Percentiles rank a stretch among this genome's conserved stretches.
Conservation (phyloP, 1,139 yeast genomes). For the Blastobotrys indianensis region DNA sequence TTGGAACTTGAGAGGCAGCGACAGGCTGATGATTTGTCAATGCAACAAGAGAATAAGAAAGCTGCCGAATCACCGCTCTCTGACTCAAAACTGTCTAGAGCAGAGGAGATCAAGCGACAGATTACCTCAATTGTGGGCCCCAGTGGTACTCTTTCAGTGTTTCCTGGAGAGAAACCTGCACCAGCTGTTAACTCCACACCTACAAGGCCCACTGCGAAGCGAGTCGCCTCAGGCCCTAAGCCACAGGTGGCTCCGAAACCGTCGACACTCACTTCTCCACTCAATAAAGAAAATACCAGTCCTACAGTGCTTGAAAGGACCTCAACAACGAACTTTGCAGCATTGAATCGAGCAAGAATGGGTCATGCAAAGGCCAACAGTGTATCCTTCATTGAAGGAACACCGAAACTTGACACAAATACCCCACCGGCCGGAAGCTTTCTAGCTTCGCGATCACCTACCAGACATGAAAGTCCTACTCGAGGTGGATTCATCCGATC, state of each 20-base stretch:
- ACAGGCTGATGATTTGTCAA: background rate
- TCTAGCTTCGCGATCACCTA: slow-evolving; percentile 21
- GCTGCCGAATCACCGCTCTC: too few relatives aligned
- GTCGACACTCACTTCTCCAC: slow-evolving; percentile 8
- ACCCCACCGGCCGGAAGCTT: slow-evolving; percentile 4
- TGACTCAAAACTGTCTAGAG: background rate
- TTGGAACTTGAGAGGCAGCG: background rate
- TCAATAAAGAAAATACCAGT: slow-evolving; percentile 1
- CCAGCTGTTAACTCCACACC: background rate
- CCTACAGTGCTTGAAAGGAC: background rate
- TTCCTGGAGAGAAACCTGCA: background rate
- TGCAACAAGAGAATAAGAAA: too few relatives aligned
- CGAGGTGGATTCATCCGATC: slow-evolving; percentile 30
- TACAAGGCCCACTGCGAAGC: slow-evolving; percentile 4
- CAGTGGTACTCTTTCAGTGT: background rate
- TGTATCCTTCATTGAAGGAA: too few relatives aligned
- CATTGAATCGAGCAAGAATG: too few relatives aligned
- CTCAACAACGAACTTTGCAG: slow-evolving; percentile 2
- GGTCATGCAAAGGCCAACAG: too few relatives aligned
- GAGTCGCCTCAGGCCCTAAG: slow-evolving; percentile 12
- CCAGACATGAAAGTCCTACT: slow-evolving; percentile 18
- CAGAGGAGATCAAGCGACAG: background rate
- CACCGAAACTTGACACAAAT: background rate
- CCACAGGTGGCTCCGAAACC: slow-evolving; percentile 19
- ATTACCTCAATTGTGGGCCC: slow-evolving; percentile 1